phyloP scores from a whole-genome alignment of 495 filamentous ascomycete genomes.

The Pyrenula aspistea region DNA sequence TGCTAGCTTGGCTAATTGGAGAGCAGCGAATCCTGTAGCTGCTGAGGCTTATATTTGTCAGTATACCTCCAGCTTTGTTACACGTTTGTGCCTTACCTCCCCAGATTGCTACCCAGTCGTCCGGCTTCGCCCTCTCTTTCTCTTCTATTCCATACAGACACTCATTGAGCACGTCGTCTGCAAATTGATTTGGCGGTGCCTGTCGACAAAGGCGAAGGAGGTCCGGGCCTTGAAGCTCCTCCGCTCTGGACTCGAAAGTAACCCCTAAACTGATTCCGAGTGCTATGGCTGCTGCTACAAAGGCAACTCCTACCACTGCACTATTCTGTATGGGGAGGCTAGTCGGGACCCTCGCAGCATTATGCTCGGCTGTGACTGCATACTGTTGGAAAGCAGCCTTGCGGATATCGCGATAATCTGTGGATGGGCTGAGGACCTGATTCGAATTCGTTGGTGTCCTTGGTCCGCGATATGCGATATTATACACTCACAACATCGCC shows the following conservation, averaged over 20 bases:
- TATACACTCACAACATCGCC: slow-evolving; percentile 31
- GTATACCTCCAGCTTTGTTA: slow-evolving; percentile 1
- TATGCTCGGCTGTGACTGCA: slow-evolving; percentile 47
- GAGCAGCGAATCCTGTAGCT: slow-evolving; percentile 43
- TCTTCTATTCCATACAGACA: slow-evolving; percentile 31
- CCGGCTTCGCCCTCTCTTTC: slow-evolving; percentile 29
- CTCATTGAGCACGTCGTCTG: slow-evolving; percentile 40
- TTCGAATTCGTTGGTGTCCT: slow-evolving; percentile 8
- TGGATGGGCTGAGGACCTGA: slow-evolving; percentile 45
- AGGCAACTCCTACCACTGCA: slow-evolving; percentile 52
- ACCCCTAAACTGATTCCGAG: slow-evolving; percentile 51
- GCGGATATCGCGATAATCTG: slow-evolving; percentile 58
- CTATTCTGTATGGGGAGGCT: slow-evolving; percentile 33
- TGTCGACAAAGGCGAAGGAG: slow-evolving; percentile 28
- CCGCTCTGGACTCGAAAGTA: slow-evolving; percentile 31
- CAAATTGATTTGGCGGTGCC: slow-evolving; percentile 24
- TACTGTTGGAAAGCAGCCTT: slow-evolving; percentile 63
- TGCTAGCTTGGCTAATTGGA: slow-evolving; percentile 48
- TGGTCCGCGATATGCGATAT: slow-evolving; percentile 6
- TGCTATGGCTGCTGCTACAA: slow-evolving; percentile 44
- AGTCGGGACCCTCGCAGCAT: slow-evolving; percentile 45
- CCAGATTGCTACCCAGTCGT: slow-evolving; percentile 61
- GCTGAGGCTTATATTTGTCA: slow-evolving; percentile 34
- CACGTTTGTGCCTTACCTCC: slow-evolving; percentile 34
- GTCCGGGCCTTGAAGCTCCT: slow-evolving; percentile 35